Evolutionary conservation across 2,329 filamentous ascomycete genomes (phyloP).

Genomic region (Stagonosporopsis tanaceti): DNA sequence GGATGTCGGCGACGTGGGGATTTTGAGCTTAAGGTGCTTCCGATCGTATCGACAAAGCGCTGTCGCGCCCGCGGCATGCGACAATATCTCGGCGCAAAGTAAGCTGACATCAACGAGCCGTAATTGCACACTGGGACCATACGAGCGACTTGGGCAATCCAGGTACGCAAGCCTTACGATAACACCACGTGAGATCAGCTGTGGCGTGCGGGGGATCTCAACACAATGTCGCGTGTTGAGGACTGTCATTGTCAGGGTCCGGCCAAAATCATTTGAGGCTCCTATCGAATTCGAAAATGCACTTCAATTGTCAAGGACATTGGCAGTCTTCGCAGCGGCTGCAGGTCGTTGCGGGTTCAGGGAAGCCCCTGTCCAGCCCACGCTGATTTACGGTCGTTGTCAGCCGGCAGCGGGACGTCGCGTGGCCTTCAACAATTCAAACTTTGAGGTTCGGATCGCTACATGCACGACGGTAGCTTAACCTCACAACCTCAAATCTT

Average conservation of each 20-base stretch:
- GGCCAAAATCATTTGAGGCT: not conserved
- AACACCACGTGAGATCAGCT: constrained; percentile 10
- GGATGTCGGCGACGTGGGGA: constrained; percentile 11
- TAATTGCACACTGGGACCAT: constrained; percentile 18
- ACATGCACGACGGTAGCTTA: constrained; percentile 35
- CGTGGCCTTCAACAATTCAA: constrained; percentile 20
- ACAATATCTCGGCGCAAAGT: constrained; percentile 28
- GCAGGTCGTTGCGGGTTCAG: constrained; percentile 9
- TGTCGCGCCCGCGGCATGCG: constrained; percentile 31
- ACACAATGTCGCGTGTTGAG: constrained; percentile 9
- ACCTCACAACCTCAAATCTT: constrained; percentile 26
- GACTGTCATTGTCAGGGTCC: not conserved
- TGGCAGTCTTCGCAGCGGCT: not conserved
- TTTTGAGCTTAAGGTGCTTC: not conserved
- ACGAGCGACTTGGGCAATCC: constrained; percentile 23
- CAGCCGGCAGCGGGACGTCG: constrained; percentile 23
- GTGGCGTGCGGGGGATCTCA: constrained; percentile 32
- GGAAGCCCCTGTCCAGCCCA: constrained; percentile 7
- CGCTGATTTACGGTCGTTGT: constrained; percentile 13
- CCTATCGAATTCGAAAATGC: not conserved
- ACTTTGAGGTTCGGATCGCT: constrained; percentile 31
- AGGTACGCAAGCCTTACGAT: constrained; percentile 19
- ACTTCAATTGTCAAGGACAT: not conserved
- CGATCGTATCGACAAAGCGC: constrained; percentile 22
- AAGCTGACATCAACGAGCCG: constrained; percentile 22